These are phyloP conservation scores for Vitis hybrid DNA, from an alignment of 177 flowering plant species.

Conservation along the genomic window DNA sequence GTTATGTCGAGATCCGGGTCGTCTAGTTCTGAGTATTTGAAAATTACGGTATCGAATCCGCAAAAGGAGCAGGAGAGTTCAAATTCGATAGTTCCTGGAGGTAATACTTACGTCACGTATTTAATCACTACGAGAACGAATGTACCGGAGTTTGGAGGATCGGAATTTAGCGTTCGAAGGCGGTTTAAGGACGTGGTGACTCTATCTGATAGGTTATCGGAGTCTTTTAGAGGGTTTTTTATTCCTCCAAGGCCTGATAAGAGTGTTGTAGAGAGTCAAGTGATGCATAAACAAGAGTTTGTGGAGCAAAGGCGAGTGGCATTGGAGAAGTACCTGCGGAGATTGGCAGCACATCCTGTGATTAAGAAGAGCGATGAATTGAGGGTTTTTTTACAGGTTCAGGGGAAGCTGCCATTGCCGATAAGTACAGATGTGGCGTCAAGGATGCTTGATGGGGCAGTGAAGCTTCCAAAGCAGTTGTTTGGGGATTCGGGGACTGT, in stretches of 20 bases:
- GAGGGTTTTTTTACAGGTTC: conserved; percentile 73
- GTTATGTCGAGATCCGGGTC: conserved; percentile 33
- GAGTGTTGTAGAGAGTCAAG: conserved; percentile 93
- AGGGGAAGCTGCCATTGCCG: conserved; percentile 74
- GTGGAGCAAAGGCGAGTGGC: conserved; percentile 91
- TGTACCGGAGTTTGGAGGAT: conserved; percentile 52
- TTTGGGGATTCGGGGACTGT: conserved; percentile 54
- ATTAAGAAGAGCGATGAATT: conserved; percentile 85
- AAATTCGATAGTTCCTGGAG: conserved; percentile 81
- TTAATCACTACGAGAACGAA: conserved; percentile 76
- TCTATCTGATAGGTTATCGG: conserved; percentile 71
- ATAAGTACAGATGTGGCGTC: conserved; percentile 78
- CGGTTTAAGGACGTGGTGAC: conserved; percentile 86
- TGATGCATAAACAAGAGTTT: conserved; percentile 97
- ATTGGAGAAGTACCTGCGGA: conserved; percentile 84
- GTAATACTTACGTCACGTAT: conserved; percentile 64
- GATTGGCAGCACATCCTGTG: conserved; percentile 77
- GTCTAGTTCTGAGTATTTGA: conserved; percentile 46
- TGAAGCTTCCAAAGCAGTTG: conserved; percentile 83
- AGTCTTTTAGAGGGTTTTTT: conserved; percentile 73
- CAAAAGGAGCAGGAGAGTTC: conserved; percentile 71
- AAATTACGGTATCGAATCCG: conserved; percentile 74
- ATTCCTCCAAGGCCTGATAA: conserved; percentile 92
- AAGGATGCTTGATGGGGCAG: conserved; percentile 93
- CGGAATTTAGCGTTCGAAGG: conserved; percentile 71